Percentiles rank a stretch among this genome's conserved stretches.
phyloP scores from a whole-genome alignment of 2,329 filamentous ascomycete genomes.

The Chrysoporthe austroafricana region DNA sequence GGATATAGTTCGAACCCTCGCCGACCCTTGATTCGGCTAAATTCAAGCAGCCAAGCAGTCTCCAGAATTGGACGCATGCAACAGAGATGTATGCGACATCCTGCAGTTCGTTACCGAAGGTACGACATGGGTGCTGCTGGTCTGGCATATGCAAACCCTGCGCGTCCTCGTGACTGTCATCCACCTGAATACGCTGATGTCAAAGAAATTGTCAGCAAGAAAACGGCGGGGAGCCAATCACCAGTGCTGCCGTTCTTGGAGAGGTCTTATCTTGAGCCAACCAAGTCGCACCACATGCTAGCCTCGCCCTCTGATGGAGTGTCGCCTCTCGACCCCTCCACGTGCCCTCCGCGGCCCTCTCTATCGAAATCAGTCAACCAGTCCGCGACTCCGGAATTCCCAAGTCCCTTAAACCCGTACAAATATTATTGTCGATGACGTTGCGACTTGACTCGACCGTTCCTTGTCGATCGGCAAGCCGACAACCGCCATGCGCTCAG shows the following conservation, averaged over 20 bases:
- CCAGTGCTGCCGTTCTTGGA: conserved; percentile 1
- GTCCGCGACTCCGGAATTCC: neutral
- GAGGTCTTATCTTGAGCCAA: conserved; percentile 28
- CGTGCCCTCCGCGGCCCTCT: neutral
- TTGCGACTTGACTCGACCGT: neutral
- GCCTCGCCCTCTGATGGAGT: conserved; percentile 21
- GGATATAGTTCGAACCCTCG: neutral
- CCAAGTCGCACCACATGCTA: conserved; percentile 22
- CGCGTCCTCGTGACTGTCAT: conserved; percentile 12
- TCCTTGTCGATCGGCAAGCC: neutral
- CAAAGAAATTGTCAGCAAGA: conserved; percentile 26
- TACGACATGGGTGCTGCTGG: neutral
- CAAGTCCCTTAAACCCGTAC: neutral
- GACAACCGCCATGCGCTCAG: neutral
- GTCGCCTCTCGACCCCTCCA: neutral
- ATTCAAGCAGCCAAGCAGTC: neutral
- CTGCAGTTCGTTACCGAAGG: neutral
- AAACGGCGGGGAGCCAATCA: conserved; percentile 18
- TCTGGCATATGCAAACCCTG: neutral
- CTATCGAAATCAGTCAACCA: neutral
- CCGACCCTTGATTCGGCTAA: neutral
- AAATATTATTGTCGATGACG: neutral
- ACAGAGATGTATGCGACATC: neutral
- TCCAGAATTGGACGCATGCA: neutral
- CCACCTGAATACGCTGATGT: conserved; percentile 18